A percentile compares a stretch with the other conserved stretches of the same genome.
These are phyloP conservation scores for Nepenthes gracilis DNA, from an alignment of 148 eudicot genomes.

Conservation along the genomic window DNA sequence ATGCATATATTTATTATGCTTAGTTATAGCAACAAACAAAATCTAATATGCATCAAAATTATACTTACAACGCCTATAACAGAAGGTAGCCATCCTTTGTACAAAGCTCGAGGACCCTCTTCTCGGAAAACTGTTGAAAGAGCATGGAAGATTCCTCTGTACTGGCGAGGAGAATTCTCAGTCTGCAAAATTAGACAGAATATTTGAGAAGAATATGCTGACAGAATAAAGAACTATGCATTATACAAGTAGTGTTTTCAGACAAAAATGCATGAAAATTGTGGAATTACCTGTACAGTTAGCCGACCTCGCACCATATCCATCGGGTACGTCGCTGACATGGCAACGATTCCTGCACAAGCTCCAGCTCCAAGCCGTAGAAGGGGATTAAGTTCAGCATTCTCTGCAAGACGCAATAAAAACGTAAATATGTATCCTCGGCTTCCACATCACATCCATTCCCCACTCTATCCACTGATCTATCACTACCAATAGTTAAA, in stretches of 20 bases:
- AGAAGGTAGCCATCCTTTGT: constrained; percentile 97
- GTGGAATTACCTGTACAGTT: constrained; percentile 68
- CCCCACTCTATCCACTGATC: too few species aligned
- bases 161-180: constrained; percentile 69
- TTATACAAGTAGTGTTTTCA: too few species aligned
- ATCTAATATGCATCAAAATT: not conserved
- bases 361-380: constrained; percentile 97
- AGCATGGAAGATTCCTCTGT: constrained; percentile 80
- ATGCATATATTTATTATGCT: too few species aligned
- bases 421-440: too few species aligned
- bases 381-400: constrained; percentile 77
- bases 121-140: constrained; percentile 58
- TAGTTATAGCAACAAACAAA: not conserved
- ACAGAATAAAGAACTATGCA: too few species aligned
- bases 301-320: constrained; percentile 89
- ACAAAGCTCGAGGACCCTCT: constrained; percentile 77
- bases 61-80: constrained; percentile 92
- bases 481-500: too few species aligned
- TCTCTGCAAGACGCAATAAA: constrained; percentile 31
- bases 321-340: constrained; percentile 96
- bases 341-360: constrained; percentile 92
- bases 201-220: too few species aligned
- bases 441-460: too few species aligned
- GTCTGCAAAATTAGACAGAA: constrained; percentile 34
- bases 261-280: too few species aligned